phyloP scores from a whole-genome alignment of 2,329 filamentous ascomycete species.

The Cladosporium sp. region DNA sequence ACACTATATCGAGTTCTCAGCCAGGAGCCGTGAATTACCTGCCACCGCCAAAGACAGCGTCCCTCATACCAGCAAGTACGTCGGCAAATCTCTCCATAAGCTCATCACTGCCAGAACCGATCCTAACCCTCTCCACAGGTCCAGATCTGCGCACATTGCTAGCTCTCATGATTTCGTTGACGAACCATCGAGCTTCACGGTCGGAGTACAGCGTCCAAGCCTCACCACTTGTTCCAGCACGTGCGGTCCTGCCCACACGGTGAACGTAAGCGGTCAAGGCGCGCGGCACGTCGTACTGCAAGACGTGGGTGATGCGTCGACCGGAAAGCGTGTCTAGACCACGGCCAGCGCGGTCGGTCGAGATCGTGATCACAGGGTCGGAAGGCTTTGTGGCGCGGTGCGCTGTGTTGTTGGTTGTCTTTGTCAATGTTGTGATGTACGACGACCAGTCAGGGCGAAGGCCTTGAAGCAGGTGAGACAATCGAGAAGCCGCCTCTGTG shows the following conservation, averaged over 20 bases:
- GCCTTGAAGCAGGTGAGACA: slow-evolving; percentile 66
- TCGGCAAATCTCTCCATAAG: slow-evolving; percentile 42
- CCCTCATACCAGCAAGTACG: slow-evolving; percentile 60
- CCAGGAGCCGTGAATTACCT: background rate
- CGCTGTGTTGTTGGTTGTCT: slow-evolving; percentile 61
- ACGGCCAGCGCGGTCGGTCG: slow-evolving; percentile 88
- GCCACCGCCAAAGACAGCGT: slow-evolving; percentile 47
- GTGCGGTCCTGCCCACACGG: slow-evolving; percentile 83
- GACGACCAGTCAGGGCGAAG: slow-evolving; percentile 28
- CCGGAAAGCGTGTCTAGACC: slow-evolving; percentile 62
- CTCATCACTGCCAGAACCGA: slow-evolving; percentile 15
- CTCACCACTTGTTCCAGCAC: slow-evolving; percentile 69
- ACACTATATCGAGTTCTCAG: background rate
- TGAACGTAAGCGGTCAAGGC: slow-evolving; percentile 83
- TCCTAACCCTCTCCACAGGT: slow-evolving; percentile 40
- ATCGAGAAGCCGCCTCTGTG: slow-evolving; percentile 79
- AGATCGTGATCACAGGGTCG: slow-evolving; percentile 69
- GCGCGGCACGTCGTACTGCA: slow-evolving; percentile 89
- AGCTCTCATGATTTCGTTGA: slow-evolving; percentile 68
- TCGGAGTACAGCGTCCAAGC: slow-evolving; percentile 86
- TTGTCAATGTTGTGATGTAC: slow-evolving; percentile 29
- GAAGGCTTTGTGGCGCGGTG: slow-evolving; percentile 57
- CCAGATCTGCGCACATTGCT: slow-evolving; percentile 46
- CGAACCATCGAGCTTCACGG: slow-evolving; percentile 86
- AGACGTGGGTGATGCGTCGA: slow-evolving; percentile 70